These are phyloP conservation scores for Ophiostoma perfectum DNA, from an alignment of 2,329 filamentous ascomycete genomes.

Conservation along the genomic window DNA sequence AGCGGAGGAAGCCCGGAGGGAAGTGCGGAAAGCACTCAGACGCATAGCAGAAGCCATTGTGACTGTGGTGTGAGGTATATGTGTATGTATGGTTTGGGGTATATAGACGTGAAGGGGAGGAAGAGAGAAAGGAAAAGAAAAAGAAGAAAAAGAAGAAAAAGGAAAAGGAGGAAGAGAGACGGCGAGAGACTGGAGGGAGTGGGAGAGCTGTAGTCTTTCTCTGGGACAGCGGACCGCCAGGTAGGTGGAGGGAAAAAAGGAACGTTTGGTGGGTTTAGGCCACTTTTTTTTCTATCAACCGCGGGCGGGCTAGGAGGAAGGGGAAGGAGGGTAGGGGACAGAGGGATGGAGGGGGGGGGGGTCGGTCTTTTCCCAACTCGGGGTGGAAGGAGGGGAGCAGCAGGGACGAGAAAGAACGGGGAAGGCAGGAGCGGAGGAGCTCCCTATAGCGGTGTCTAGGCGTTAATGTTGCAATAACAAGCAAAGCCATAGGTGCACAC, in stretches of 20 bases:
- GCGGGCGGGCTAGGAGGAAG: conserved; percentile 21
- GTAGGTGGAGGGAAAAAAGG: conserved; percentile 25
- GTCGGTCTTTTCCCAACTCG: not conserved
- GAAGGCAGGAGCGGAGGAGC: conserved; percentile 4
- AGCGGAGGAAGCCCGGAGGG: conserved; percentile 57
- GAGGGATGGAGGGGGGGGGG: conserved; percentile 12
- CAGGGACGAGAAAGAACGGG: conserved; percentile 13
- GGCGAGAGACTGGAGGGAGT: not conserved
- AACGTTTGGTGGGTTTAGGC: conserved; percentile 21
- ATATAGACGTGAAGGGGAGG: conserved; percentile 29
- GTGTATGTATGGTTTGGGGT: conserved; percentile 8
- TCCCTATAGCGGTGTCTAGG: not conserved
- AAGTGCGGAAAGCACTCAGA: conserved; percentile 76
- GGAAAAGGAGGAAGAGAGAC: not conserved
- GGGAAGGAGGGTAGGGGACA: conserved; percentile 15
- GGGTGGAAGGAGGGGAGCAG: conserved; percentile 11
- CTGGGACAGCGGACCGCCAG: conserved; percentile 5
- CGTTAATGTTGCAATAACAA: not conserved
- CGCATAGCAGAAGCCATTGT: conserved; percentile 81
- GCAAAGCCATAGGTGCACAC: not conserved
- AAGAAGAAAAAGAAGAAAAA: conserved; percentile 1
- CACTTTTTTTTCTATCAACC: conserved; percentile 20
- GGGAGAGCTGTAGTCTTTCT: conserved; percentile 11
- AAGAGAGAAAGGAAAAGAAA: conserved; percentile 23
- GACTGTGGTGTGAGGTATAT: conserved; percentile 16